Base-by-base conservation (phyloP, 2,329 filamentous ascomycete genomes). In the Aureobasidium sp. region DNA sequence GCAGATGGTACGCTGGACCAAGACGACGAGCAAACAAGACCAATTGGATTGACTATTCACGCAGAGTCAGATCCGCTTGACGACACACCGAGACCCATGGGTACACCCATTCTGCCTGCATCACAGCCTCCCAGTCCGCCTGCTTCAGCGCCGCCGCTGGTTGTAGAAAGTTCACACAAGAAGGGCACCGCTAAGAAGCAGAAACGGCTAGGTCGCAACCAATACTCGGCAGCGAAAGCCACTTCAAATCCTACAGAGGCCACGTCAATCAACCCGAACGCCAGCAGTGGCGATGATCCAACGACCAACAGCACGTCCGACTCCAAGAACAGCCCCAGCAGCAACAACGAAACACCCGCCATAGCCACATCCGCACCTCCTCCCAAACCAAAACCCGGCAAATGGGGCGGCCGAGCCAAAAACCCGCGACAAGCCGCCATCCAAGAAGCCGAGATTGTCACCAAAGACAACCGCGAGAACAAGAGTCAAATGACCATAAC, bases 51-150 rank as follows among this genome's bases (percentile, higher is more conserved):
- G 66, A 69, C 67, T 64, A 65, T 68, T 17, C n/a, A 24, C 53
- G 53, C 67, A 88, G 89, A 92, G 70, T 89, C 87, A 33, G 88
- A 91, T 68, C 81, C 85, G 33, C 84, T 86, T 24, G 87, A 90
- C 66, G 89, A 92, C 70, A 75, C 81, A 48, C 83, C 74, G 9
- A 81, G 80, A 68, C 69, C 76, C 8, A 45, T 24, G 35, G 53
- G 39, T 17, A 72, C 74, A 70, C 58, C 75, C 19, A 68, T 73
- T 33, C 73, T 76, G 57, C 68, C 76, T n/a, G 78, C 77, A 71
- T 65, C 77, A 72, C 66, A 76, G 72, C 39, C 75, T 70, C 67
- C 68, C 27, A 68, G 68, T 27, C 70, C 70, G 27, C 68, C 70
- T n/a, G 67, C 74, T 70, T 54, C 68, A 70, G 53, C 69, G 69